A percentile compares a stretch with the other conserved stretches of the same genome.
phyloP scores from a whole-genome alignment of 768 basidiomycete genomes.

The Kwoniella europaea region DNA sequence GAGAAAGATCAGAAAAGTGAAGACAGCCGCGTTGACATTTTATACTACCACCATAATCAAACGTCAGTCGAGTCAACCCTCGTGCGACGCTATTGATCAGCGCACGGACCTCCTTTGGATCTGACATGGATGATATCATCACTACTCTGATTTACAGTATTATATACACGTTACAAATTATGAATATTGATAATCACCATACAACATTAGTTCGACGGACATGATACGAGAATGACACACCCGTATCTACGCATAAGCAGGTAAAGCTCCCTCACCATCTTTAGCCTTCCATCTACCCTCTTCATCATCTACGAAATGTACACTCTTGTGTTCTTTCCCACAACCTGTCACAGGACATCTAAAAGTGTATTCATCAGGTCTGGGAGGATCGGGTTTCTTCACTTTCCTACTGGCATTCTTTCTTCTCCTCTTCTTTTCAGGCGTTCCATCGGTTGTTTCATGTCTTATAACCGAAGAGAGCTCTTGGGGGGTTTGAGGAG shows the following conservation, averaged over 20 bases:
- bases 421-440: conserved; percentile 16
- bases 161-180: too few species aligned
- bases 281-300: conserved; percentile 33
- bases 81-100: not conserved
- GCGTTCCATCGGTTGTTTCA: conserved; percentile 17
- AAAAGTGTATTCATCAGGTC: conserved; percentile 40
- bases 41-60: not conserved
- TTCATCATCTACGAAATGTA: conserved; percentile 18
- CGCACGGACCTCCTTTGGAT: conserved; percentile 11
- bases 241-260: conserved; percentile 34
- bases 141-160: not conserved
- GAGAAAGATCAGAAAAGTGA: not conserved
- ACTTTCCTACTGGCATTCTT: conserved; percentile 10
- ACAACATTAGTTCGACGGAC: too few species aligned
- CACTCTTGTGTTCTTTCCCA: conserved; percentile 38
- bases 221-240: not conserved
- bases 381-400: conserved; percentile 19
- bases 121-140: not conserved
- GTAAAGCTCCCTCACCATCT: conserved; percentile 39
- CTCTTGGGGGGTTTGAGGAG: conserved; percentile 24
- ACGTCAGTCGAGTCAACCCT: conserved; percentile 4
- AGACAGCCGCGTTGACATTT: not conserved
- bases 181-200: too few species aligned
- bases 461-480: conserved; percentile 3
- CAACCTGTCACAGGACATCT: conserved; percentile 52